Percentiles rank a stretch among this genome's conserved stretches.
Conservation (phyloP, 345 rosid genomes). For the Pistacia vera region DNA sequence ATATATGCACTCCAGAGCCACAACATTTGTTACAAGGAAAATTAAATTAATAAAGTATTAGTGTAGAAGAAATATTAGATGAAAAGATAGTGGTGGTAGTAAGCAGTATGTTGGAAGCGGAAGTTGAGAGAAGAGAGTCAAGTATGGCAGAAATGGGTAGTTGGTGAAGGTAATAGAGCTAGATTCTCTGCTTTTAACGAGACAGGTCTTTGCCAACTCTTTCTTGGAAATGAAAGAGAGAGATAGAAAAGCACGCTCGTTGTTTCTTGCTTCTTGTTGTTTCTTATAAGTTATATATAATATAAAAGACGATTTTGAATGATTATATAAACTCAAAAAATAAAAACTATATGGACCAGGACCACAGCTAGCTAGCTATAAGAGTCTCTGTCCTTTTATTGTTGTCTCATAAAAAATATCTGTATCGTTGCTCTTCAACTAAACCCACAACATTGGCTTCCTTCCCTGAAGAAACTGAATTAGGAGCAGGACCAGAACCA, state of each 20-base stretch:
- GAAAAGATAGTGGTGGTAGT: not conserved
- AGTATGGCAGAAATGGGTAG: constrained; percentile 15
- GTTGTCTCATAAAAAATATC: not conserved
- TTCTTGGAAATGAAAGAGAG: constrained; percentile 91
- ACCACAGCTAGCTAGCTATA: constrained; percentile 5
- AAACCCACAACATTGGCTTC: not conserved
- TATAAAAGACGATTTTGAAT: not conserved
- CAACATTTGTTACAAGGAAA: no score
- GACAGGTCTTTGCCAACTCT: constrained; percentile 49
- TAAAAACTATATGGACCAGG: constrained; percentile 8
- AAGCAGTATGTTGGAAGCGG: not conserved
- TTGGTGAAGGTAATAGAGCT: constrained; percentile 9
- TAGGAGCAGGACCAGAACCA: not conserved
- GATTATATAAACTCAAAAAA: not conserved
- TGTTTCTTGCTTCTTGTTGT: no score
- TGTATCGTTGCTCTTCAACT: not conserved
- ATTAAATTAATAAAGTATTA: no score
- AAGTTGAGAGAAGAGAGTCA: constrained; percentile 21
- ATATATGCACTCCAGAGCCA: no score
- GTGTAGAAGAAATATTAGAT: not conserved
- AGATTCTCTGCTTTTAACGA: constrained; percentile 69
- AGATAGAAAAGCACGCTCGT: constrained; percentile 40
- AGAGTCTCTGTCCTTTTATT: constrained; percentile 1
- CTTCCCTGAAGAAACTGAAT: not conserved
- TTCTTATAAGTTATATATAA: not conserved